These are phyloP conservation scores for Epichloe brachyelytri DNA, from an alignment of 2,329 filamentous ascomycete species.

Conservation along the genomic window DNA sequence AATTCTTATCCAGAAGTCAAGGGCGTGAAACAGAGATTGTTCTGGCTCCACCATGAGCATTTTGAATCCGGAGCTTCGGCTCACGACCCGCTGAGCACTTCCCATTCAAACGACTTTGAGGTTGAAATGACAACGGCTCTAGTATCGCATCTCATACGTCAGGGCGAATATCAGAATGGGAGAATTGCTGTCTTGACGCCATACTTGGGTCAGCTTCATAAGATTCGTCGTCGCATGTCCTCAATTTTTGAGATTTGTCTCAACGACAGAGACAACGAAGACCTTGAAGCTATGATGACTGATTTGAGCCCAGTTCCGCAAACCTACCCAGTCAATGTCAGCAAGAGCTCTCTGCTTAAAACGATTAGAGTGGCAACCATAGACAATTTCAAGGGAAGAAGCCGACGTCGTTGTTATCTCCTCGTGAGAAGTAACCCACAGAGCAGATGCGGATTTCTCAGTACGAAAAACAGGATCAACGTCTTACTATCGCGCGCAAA, in stretches of 20 bases:
- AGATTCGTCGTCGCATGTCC: conserved; percentile 32
- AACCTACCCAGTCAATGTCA: not conserved
- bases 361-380: conserved; percentile 48
- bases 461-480: conserved; percentile 54
- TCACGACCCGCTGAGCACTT: conserved; percentile 26
- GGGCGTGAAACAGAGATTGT: conserved; percentile 40
- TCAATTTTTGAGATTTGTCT: conserved; percentile 47
- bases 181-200: conserved; percentile 63
- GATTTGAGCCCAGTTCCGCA: not conserved
- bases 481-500: conserved; percentile 53
- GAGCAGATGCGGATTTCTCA: conserved; percentile 50
- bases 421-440: conserved; percentile 55
- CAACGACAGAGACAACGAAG: conserved; percentile 44
- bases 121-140: conserved; percentile 49
- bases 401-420: conserved; percentile 58
- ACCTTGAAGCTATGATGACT: conserved; percentile 7
- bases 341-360: conserved; percentile 25
- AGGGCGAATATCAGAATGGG: conserved; percentile 43
- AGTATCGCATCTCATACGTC: conserved; percentile 51
- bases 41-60: conserved; percentile 48
- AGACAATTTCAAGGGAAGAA: conserved; percentile 66
- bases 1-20: conserved; percentile 31
- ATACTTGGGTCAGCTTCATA: conserved; percentile 44
- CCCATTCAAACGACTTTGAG: conserved; percentile 45
- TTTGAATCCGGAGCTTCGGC: conserved; percentile 25